Conservation (phyloP, 192 early-diverging fungal species). For the Endogone sp. region DNA sequence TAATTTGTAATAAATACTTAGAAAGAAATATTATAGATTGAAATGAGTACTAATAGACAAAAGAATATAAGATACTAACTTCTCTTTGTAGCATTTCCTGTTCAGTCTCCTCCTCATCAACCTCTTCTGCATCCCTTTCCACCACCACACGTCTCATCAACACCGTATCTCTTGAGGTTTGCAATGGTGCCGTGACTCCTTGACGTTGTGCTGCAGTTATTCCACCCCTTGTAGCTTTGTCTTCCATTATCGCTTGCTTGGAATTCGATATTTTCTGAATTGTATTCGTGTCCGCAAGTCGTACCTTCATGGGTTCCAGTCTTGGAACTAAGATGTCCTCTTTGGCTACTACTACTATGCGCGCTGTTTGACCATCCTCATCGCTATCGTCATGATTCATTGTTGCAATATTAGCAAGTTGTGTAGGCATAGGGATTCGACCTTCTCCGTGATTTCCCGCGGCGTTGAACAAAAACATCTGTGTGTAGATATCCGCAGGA, state of each 20-base stretch:
- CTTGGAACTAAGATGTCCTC: background rate
- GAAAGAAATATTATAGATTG: background rate
- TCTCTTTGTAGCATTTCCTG: conserved; percentile 47
- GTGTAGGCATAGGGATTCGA: background rate
- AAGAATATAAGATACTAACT: conserved; percentile 5
- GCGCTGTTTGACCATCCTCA: background rate
- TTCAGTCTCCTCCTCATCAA: conserved; percentile 42
- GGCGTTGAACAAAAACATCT: background rate
- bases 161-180: background rate
- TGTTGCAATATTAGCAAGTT: background rate
- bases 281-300: background rate
- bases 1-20: background rate
- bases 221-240: background rate
- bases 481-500: background rate
- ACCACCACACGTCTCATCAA: conserved; percentile 29
- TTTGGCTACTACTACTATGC: background rate
- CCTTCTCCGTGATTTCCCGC: background rate
- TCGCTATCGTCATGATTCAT: background rate
- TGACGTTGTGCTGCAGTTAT: background rate
- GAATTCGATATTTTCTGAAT: background rate
- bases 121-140: conserved; percentile 37
- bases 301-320: background rate
- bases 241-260: background rate
- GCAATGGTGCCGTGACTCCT: background rate
- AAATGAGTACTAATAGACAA: background rate